phyloP scores from a whole-genome alignment of 768 basidiomycete species.

The Boletus rubropictus region DNA sequence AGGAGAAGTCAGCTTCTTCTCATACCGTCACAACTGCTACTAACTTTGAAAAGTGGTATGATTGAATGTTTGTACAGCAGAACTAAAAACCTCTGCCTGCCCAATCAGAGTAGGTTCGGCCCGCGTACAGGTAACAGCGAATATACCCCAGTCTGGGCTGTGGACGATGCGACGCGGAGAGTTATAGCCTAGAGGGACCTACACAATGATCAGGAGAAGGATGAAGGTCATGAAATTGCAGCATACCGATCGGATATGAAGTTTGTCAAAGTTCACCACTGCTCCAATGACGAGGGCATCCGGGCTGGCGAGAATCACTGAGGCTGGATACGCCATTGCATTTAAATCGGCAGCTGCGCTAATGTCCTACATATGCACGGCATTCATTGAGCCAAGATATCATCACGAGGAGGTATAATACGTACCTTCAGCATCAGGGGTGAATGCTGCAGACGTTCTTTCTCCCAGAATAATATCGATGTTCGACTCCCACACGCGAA shows the following conservation, averaged over 20 bases:
- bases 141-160: conserved; percentile 45
- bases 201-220: conserved; percentile 1
- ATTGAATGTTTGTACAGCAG: conserved; percentile 63
- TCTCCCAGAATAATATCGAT: conserved; percentile 64
- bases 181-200: conserved; percentile 70
- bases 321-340: conserved; percentile 41
- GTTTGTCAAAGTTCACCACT: conserved; percentile 63
- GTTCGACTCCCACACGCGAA: conserved; percentile 71
- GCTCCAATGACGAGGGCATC: conserved; percentile 58
- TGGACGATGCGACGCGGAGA: conserved; percentile 66
- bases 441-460: conserved; percentile 57
- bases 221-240: not conserved
- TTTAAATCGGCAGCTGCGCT: conserved; percentile 48
- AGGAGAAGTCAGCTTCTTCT: conserved; percentile 1
- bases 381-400: not conserved
- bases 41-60: conserved; percentile 58
- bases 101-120: conserved; percentile 50
- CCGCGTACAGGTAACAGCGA: conserved; percentile 62
- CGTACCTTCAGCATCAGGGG: conserved; percentile 65
- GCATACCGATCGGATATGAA: conserved; percentile 74
- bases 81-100: conserved; percentile 39
- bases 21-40: conserved; percentile 21
- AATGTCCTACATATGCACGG: conserved; percentile 40
- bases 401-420: conserved; percentile 1
- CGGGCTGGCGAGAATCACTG: conserved; percentile 54